Evolutionary conservation across 176 grass and related monocot species (phyloP).

Genomic region (Cocos nucifera): DNA sequence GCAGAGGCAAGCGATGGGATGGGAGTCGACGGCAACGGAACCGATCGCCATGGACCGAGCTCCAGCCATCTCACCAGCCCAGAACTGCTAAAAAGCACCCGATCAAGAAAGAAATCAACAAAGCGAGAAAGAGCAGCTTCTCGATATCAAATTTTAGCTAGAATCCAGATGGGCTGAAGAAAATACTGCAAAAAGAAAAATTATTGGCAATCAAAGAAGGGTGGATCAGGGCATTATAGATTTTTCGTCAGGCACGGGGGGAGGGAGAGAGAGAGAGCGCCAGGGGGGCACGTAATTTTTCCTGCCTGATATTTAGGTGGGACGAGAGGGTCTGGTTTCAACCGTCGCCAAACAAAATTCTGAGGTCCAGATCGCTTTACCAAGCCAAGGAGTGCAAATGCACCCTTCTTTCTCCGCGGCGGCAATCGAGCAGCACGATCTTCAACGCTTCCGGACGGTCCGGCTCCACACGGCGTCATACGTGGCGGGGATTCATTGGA

Average conservation of each 20-base stretch:
- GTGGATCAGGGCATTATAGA: not conserved
- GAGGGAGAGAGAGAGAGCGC: not conserved
- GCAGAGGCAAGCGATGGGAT: constrained; percentile 11
- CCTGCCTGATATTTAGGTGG: not conserved
- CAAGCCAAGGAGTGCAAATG: not conserved
- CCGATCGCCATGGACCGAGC: constrained; percentile 22
- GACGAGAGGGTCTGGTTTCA: constrained; percentile 5
- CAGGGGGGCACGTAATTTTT: not conserved
- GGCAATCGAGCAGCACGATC: too few species aligned
- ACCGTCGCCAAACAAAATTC: constrained; percentile 32
- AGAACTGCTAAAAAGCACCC: too few species aligned
- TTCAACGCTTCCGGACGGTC: too few species aligned
- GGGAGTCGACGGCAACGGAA: constrained; percentile 20
- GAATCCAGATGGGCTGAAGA: not conserved
- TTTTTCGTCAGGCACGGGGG: not conserved
- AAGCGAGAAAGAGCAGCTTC: too few species aligned
- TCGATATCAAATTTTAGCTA: not conserved
- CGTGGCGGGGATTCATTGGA: too few species aligned
- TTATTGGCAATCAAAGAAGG: not conserved
- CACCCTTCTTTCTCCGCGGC: too few species aligned
- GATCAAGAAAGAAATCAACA: too few species aligned
- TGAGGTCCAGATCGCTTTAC: constrained; percentile 19
- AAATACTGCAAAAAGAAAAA: not conserved
- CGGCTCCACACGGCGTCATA: too few species aligned
- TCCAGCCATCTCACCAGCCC: constrained; percentile 2